Conservation (phyloP, 2,329 filamentous ascomycete genomes). For the Colletotrichum trifolii region DNA sequence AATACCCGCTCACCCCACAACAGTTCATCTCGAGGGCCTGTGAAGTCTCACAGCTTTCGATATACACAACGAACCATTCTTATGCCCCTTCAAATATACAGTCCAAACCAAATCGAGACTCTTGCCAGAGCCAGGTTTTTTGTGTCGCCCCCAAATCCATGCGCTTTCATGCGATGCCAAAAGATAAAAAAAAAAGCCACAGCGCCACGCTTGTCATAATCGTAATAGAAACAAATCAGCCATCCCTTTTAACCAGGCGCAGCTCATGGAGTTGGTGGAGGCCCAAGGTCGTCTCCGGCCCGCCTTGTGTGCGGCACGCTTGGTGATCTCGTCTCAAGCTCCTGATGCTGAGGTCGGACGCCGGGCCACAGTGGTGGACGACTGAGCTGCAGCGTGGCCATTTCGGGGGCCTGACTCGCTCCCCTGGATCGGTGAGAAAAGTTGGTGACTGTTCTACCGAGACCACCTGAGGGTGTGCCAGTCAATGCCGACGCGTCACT, state of each 20-base stretch:
- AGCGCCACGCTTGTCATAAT: constrained; percentile 31
- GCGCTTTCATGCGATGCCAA: constrained; percentile 31
- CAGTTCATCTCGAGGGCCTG: not conserved
- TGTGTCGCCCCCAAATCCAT: constrained; percentile 3
- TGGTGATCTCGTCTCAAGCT: constrained; percentile 35
- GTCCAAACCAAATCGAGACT: constrained; percentile 9
- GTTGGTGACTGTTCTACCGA: constrained; percentile 29
- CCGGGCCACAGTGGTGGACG: constrained; percentile 58
- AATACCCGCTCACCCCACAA: too few species aligned
- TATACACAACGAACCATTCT: constrained; percentile 9
- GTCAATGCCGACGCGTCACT: constrained; percentile 35
- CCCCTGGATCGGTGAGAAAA: constrained; percentile 23
- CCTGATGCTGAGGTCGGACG: constrained; percentile 49
- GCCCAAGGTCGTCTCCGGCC: constrained; percentile 40
- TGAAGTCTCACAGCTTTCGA: not conserved
- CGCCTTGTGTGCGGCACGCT: constrained; percentile 29
- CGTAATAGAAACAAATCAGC: constrained; percentile 17
- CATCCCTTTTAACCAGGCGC: too few species aligned
- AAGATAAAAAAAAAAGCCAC: constrained; percentile 11
- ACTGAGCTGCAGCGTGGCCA: constrained; percentile 41
- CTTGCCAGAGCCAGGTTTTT: constrained; percentile 24
- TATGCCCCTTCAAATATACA: constrained; percentile 22
- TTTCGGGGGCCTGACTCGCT: constrained; percentile 6
- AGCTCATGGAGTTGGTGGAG: constrained; percentile 17
- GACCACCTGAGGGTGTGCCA: constrained; percentile 2